Base-by-base conservation (phyloP, 2,329 filamentous ascomycete species). In the Xylariaceae sp. region DNA sequence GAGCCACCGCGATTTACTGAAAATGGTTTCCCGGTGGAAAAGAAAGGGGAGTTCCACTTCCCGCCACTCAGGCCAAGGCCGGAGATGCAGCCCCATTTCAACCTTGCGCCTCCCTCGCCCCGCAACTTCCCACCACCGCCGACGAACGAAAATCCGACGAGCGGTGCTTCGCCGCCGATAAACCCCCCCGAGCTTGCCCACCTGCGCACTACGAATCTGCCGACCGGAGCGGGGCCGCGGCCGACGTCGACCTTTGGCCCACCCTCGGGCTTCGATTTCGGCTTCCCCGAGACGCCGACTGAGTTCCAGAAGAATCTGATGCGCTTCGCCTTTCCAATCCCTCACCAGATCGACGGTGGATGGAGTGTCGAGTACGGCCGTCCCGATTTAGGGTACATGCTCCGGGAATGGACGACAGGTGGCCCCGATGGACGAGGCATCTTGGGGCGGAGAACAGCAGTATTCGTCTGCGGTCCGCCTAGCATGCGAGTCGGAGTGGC, bases 311-410 rank as follows among this genome's bases (percentile, higher is more conserved):
- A 89, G 70, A 88, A 79, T 52, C 68, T 94, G 34, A 90, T 94
- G 80, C 84, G 88, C 12, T 95, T 92, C 57, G 88, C 88, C 1
- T 94, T 94, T 59, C 77, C 89, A 0, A 68, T 79, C 24, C 74
- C 76, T 21, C 73, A 78, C 53, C 73, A 80, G 62, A 81, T 80
- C 43, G 77, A 81, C 50, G 83, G 87, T 50, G 86, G 88, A 38
- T 95, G 90, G 88, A 85, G 78, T 48, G 88, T 92, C 11, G 89
- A 96, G 64, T 96, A 96, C 61, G 88, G 88, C 13, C 78, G 90
- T 0, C 90, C 90, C 0, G 84, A 95, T 51, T 76, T 97, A 24
- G 83, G 86, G 1, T 90, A 83, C 60, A 87, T 94, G 78, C 73
- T 97, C 38, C 81, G 78, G 54, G 81, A 92, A 48, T 83, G 88